Evolutionary conservation across 2,329 filamentous ascomycete genomes (phyloP).

Genomic region (Alternaria longipes): DNA sequence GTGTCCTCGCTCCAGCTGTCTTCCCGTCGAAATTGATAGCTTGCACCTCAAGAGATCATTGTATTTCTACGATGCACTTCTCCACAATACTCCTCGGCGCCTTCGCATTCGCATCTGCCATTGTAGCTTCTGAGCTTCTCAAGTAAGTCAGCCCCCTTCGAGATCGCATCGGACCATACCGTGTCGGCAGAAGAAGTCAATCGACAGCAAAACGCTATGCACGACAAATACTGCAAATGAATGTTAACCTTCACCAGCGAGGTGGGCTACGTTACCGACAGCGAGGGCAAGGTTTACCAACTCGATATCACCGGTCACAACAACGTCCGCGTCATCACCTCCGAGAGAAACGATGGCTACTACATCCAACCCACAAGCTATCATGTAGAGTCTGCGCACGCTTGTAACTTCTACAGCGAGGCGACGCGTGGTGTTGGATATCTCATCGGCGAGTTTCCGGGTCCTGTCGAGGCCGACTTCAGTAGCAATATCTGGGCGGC

Average conservation of each 20-base stretch:
- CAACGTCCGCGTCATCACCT: conserved; percentile 10
- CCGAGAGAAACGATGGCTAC: conserved; percentile 4
- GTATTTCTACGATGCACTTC: not conserved
- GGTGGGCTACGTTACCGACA: conserved; percentile 8
- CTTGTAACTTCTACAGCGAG: conserved; percentile 19
- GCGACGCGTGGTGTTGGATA: conserved; percentile 9
- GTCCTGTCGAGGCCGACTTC: conserved; percentile 10
- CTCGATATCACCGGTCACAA: conserved; percentile 4
- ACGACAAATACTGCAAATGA: not conserved
- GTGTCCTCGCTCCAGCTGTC: not conserved
- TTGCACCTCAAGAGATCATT: not conserved
- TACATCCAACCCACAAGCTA: conserved; percentile 11
- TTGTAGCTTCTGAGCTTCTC: not conserved
- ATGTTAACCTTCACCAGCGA: not conserved
- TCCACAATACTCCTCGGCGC: not conserved
- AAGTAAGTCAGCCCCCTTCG: not conserved
- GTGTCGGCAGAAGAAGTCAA: not conserved
- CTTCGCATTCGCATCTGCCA: not conserved
- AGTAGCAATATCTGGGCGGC: conserved; percentile 10
- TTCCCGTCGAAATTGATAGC: not conserved
- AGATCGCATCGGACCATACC: not conserved
- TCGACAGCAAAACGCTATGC: not conserved
- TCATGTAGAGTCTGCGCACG: conserved; percentile 1
- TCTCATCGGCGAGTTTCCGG: conserved; percentile 14
- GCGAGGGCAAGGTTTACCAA: conserved; percentile 4